A percentile compares a stretch with the other conserved stretches of the same genome.
Evolutionary conservation across 2,329 filamentous ascomycete species (phyloP).

Genomic region (Neofusicoccum sp.): DNA sequence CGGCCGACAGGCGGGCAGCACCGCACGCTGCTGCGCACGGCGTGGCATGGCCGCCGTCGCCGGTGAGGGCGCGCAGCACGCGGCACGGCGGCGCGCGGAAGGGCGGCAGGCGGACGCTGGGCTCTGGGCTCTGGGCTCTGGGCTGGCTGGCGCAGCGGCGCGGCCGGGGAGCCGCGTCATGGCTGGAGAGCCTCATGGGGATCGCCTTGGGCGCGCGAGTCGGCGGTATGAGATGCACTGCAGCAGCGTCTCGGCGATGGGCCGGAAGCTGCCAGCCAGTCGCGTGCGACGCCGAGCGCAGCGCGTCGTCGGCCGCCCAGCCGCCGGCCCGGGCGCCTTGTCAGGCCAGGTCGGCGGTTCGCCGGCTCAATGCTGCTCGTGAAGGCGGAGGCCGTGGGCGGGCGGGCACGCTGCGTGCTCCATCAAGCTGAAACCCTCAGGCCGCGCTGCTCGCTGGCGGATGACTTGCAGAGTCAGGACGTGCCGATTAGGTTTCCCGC

Average conservation of each 20-base stretch:
- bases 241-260: neutral
- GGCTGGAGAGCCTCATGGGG: neutral
- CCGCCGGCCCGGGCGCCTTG: no score
- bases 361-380: neutral
- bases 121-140: no score
- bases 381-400: no score
- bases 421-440: neutral
- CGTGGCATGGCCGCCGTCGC: neutral
- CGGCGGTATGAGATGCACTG: neutral
- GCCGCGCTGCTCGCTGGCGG: neutral
- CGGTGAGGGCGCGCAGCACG: neutral
- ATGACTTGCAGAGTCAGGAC: neutral
- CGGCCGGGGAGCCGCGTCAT: no score
- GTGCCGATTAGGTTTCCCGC: neutral
- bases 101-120: no score
- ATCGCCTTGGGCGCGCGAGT: neutral
- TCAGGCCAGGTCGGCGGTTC: neutral
- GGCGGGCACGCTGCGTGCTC: neutral
- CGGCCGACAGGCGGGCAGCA: neutral
- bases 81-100: neutral
- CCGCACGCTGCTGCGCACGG: neutral
- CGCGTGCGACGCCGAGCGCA: neutral
- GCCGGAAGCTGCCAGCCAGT: constrained; percentile 2
- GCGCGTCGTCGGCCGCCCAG: neutral
- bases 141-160: no score